Conservation (phyloP, 345 rosid species). For the Viola odorata region DNA sequence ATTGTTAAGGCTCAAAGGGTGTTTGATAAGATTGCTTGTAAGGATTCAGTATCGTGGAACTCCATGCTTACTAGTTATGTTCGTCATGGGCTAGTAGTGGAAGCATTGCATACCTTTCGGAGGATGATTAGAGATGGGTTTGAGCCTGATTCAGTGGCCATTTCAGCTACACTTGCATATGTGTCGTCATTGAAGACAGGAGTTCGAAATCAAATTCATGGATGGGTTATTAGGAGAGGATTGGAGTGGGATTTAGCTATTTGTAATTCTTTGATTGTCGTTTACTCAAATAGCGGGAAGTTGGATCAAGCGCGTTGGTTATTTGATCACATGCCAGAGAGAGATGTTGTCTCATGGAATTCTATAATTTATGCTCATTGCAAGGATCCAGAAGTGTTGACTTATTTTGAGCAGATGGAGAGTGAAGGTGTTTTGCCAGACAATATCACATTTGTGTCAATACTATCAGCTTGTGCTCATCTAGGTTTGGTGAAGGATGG, state of each 20-base stretch:
- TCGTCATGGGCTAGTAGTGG: conserved; percentile 51
- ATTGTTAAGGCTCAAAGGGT: conserved; percentile 67
- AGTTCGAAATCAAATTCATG: conserved; percentile 60
- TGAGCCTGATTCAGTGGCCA: conserved; percentile 64
- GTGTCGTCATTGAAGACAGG: conserved; percentile 38
- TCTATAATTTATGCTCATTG: conserved; percentile 63
- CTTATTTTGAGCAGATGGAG: conserved; percentile 59
- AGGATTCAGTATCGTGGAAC: conserved; percentile 73
- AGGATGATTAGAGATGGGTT: conserved; percentile 48
- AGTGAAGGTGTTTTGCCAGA: conserved; percentile 42
- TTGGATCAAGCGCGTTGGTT: conserved; percentile 43
- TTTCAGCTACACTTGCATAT: conserved; percentile 55
- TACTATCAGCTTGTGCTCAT: conserved; percentile 68
- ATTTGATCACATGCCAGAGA: conserved; percentile 58
- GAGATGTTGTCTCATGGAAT: conserved; percentile 78
- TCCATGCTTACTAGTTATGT: conserved; percentile 62
- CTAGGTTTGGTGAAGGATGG: conserved; percentile 61
- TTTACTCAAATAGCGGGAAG: conserved; percentile 47
- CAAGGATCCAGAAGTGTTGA: conserved; percentile 39
- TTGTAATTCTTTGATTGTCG: conserved; percentile 60
- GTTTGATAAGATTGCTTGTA: conserved; percentile 47
- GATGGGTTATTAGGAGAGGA: conserved; percentile 60
- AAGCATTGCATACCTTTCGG: conserved; percentile 46
- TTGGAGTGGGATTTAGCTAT: conserved; percentile 51
- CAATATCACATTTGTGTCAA: conserved; percentile 65